Evolutionary conservation across 345 rosid genomes (phyloP), one percentile per base, ranked within the genome.

Genomic region (Microthlaspi erraticum): DNA sequence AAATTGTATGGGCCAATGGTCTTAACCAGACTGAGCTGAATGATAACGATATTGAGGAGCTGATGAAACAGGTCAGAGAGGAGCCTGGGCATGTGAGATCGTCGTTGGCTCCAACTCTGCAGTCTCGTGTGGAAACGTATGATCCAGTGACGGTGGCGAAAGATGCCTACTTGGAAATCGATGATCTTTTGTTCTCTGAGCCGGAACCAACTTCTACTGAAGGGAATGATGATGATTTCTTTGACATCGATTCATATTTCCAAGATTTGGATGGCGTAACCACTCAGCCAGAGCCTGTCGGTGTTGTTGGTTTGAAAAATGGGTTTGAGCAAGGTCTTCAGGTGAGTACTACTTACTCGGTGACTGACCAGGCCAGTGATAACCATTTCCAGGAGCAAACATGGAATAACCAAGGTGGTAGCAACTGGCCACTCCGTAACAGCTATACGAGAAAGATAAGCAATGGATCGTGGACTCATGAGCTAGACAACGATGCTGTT

Each of bases 131-230:
- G 11, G 73, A 73, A 16, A 66, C 60, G 17, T 26, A 9, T 39
- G 67, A 73, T 39, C 72, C 14, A 43, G 52, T 48, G 7, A 43
- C 59, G 31, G 68, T 63, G 38, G 87, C 19, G 58, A 60, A 84
- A 54, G 96, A 81, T 82, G 20, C 20, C 3, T 93, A 84, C 78
- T 84, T 93, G 76, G 97, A 90, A 81, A 83, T 90, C 3, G 84
- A 86, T 75, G 96, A 90, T 83, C 93, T 93, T 39, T 7, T 67
- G 59, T 60, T 65, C 58, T 29, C 71, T 29, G 78, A 49, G 59
- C 68, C 82, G 49, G 86, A 76, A 60, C 86, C 83, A 38, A 10
- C 7, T 58, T 39, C 58, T 57, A 38, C 3, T 19, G 64, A 63
- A 51, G 64, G 7, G 63, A 37, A 72, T 54, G 89, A 81, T 33